These are phyloP conservation scores for Cyclocybe aegerita DNA, from an alignment of 768 basidiomycete species.

Conservation along the genomic window DNA sequence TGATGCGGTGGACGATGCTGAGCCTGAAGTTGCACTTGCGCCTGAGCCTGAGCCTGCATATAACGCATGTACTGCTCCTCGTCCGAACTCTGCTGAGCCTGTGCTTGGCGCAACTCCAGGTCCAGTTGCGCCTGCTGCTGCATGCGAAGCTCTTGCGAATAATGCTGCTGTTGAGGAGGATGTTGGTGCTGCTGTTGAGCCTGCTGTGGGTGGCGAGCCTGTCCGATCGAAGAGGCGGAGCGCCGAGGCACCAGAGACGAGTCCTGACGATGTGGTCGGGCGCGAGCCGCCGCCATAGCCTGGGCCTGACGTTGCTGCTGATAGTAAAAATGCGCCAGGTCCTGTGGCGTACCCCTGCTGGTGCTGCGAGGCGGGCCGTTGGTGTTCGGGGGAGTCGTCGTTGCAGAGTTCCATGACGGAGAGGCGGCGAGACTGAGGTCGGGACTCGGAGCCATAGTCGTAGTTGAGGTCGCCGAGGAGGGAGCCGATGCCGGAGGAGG, in stretches of 20 bases:
- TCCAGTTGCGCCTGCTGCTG: constrained; percentile 40
- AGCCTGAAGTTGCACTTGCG: neutral
- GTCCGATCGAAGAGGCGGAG: constrained; percentile 51
- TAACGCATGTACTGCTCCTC: neutral
- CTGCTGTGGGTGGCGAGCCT: constrained; percentile 8
- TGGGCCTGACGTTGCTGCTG: constrained; percentile 23
- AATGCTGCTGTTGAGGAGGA: constrained; percentile 19
- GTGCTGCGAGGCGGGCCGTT: constrained; percentile 6
- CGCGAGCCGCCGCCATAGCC: constrained; percentile 24
- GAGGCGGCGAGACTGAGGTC: constrained; percentile 78
- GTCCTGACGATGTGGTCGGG: constrained; percentile 41
- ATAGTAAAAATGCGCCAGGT: constrained; percentile 40
- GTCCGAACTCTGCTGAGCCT: neutral
- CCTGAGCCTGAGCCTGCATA: constrained; percentile 10
- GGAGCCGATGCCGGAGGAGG: neutral
- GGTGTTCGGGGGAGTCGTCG: constrained; percentile 37
- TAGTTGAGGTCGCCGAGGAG: constrained; percentile 35
- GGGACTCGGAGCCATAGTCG: constrained; percentile 72
- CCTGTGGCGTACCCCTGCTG: constrained; percentile 17
- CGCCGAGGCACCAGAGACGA: constrained; percentile 46
- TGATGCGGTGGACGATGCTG: neutral
- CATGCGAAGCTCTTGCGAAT: constrained; percentile 49
- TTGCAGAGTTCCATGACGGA: constrained; percentile 90
- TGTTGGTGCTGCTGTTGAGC: constrained; percentile 14
- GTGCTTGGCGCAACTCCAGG: constrained; percentile 8